A percentile compares a stretch with the other conserved stretches of the same genome.
These are phyloP conservation scores for Circinella umbellata DNA, from an alignment of 371 early-diverging fungal genomes.

Conservation along the genomic window DNA sequence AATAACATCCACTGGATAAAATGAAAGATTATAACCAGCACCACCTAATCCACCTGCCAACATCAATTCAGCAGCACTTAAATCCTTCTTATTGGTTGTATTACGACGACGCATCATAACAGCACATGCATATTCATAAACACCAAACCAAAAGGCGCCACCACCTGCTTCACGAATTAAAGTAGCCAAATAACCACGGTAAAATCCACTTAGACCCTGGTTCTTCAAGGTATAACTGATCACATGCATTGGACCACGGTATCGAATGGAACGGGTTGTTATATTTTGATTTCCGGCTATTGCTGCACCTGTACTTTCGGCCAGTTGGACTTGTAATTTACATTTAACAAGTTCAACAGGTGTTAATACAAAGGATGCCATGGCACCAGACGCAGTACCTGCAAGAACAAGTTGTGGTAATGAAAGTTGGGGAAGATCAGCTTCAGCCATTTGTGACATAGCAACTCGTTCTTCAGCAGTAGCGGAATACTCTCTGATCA, in stretches of 20 bases:
- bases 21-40: conserved; percentile 86
- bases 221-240: conserved; percentile 67
- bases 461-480: conserved; percentile 26
- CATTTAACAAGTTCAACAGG: conserved; percentile 97
- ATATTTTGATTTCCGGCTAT: background rate
- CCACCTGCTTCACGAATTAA: conserved; percentile 91
- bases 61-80: conserved; percentile 75
- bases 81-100: conserved; percentile 57
- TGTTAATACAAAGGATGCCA: conserved; percentile 88
- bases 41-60: conserved; percentile 92
- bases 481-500: conserved; percentile 57
- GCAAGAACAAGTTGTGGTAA: conserved; percentile 78
- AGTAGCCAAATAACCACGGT: conserved; percentile 90
- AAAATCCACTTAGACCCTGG: conserved; percentile 83
- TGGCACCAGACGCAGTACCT: conserved; percentile 86
- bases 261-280: conserved; percentile 21
- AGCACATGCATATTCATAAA: conserved; percentile 83
- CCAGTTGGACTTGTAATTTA: conserved; percentile 90
- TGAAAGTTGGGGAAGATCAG: conserved; percentile 51
- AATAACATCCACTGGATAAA: conserved; percentile 95
- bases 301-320: conserved; percentile 33
- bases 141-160: conserved; percentile 95
- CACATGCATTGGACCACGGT: conserved; percentile 78
- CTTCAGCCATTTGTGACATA: conserved; percentile 22
- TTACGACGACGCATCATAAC: conserved; percentile 50